Conservation (phyloP, 371 early-diverging fungal genomes). For the Enterocytospora artemiae region DNA sequence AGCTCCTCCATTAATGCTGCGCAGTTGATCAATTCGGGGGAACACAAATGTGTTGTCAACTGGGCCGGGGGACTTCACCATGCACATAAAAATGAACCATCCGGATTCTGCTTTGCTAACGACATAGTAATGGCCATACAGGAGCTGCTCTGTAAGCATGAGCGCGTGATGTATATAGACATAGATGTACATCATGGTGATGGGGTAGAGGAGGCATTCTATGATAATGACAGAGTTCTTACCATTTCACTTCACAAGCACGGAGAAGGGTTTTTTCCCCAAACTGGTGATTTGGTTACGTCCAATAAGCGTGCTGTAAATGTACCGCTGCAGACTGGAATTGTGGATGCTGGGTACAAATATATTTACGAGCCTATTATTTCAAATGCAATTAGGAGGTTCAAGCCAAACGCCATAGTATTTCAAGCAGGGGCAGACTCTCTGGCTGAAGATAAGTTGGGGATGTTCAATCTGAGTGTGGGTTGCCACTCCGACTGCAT, state of each 20-base stretch:
- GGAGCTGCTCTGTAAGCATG: constrained; percentile 66
- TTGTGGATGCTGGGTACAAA: constrained; percentile 71
- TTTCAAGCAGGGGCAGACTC: constrained; percentile 90
- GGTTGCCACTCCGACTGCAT: constrained; percentile 78
- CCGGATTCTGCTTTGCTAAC: constrained; percentile 85
- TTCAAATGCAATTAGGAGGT: constrained; percentile 66
- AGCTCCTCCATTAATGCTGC: constrained; percentile 84
- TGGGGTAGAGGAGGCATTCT: constrained; percentile 81
- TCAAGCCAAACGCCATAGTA: constrained; percentile 70
- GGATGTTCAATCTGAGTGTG: constrained; percentile 75
- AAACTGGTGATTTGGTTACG: constrained; percentile 73
- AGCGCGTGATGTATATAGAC: constrained; percentile 75
- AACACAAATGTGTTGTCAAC: constrained; percentile 73
- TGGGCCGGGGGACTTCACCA: constrained; percentile 90
- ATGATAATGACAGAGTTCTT: constrained; percentile 74
- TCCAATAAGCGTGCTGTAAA: constrained; percentile 69
- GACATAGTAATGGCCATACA: constrained; percentile 79
- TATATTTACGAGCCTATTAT: constrained; percentile 72
- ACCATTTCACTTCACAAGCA: constrained; percentile 83
- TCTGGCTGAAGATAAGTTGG: constrained; percentile 73
- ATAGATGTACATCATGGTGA: constrained; percentile 91
- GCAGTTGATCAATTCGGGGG: constrained; percentile 64
- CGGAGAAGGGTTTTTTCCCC: constrained; percentile 80
- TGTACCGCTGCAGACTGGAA: constrained; percentile 76
- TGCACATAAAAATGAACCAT: constrained; percentile 77